Conservation (phyloP, 2,329 filamentous ascomycete species). For the Emergomyces pasteurianus region DNA sequence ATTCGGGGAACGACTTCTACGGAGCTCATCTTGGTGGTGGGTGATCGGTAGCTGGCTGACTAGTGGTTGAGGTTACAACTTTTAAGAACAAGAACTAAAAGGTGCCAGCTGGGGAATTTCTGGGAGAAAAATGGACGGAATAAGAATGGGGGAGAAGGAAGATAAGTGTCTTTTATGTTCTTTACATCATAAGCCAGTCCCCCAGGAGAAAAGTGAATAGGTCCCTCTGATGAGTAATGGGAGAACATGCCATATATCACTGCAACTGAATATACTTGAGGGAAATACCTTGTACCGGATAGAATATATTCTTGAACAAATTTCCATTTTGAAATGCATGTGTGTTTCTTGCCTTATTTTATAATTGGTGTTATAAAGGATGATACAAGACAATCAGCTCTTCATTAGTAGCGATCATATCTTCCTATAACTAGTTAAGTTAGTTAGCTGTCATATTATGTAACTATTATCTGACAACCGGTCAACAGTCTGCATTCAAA, state of each 20-base stretch:
- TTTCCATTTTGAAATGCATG: not conserved
- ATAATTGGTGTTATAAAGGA: not conserved
- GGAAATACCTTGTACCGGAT: not conserved
- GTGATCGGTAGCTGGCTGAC: not conserved
- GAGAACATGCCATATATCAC: not conserved
- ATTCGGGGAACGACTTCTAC: constrained; percentile 16
- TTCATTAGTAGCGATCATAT: not conserved
- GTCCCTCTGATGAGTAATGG: not conserved
- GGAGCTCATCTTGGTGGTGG: not conserved
- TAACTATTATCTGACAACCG: not conserved
- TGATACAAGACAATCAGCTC: not conserved
- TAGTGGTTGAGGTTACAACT: not conserved
- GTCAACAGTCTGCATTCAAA: not conserved
- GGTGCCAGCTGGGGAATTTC: too few relatives aligned
- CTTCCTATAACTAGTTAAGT: not conserved
- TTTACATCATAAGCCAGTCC: not conserved
- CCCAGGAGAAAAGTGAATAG: not conserved
- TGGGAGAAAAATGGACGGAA: not conserved
- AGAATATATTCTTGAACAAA: not conserved
- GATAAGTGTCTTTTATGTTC: not conserved
- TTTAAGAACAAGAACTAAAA: not conserved
- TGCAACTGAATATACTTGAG: not conserved
- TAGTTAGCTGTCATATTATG: too few relatives aligned
- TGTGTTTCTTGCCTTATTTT: not conserved
- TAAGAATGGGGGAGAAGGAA: not conserved